Percentiles rank a stretch among this genome's conserved stretches.
These are phyloP conservation scores for Emydomyces testavorans DNA, from an alignment of 2,329 filamentous ascomycete genomes.

Conservation along the genomic window DNA sequence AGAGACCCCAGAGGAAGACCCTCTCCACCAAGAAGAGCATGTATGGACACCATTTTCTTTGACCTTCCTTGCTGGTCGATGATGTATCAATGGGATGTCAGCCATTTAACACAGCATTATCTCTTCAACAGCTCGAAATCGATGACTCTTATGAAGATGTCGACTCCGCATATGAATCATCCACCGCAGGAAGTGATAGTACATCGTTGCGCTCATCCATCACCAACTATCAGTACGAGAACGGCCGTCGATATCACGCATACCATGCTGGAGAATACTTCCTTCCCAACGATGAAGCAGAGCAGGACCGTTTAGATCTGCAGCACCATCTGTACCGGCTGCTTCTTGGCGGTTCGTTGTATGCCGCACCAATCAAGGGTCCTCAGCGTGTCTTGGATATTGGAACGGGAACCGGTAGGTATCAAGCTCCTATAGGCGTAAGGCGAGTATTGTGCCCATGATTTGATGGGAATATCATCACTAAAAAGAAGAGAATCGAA, in stretches of 20 bases:
- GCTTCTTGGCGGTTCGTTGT: conserved; percentile 36
- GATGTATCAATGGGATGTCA: not conserved
- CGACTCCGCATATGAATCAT: conserved; percentile 11
- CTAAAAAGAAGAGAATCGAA: not conserved
- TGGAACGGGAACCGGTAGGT: conserved; percentile 45
- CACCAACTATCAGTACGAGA: conserved; percentile 25
- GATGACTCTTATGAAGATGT: conserved; percentile 1
- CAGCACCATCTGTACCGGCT: conserved; percentile 45
- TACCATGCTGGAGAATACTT: conserved; percentile 36
- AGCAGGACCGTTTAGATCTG: conserved; percentile 45
- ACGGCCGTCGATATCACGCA: conserved; percentile 36
- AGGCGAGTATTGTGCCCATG: not conserved
- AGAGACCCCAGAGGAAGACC: not conserved
- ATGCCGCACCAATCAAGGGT: conserved; percentile 37
- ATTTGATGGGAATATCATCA: not conserved
- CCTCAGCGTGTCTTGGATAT: conserved; percentile 44
- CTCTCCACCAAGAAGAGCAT: not conserved
- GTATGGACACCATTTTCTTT: not conserved
- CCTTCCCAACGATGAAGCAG: conserved; percentile 44
- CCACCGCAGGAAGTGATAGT: conserved; percentile 5
- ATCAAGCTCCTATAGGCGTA: not conserved
- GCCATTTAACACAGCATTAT: not conserved
- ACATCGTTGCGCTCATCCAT: conserved; percentile 13
- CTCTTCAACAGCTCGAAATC: conserved; percentile 6
- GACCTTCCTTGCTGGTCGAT: not conserved